Percentiles rank a stretch among this genome's conserved stretches.
phyloP scores from a whole-genome alignment of 805 yeast species.

The Metschnikowia aberdeeniae region DNA sequence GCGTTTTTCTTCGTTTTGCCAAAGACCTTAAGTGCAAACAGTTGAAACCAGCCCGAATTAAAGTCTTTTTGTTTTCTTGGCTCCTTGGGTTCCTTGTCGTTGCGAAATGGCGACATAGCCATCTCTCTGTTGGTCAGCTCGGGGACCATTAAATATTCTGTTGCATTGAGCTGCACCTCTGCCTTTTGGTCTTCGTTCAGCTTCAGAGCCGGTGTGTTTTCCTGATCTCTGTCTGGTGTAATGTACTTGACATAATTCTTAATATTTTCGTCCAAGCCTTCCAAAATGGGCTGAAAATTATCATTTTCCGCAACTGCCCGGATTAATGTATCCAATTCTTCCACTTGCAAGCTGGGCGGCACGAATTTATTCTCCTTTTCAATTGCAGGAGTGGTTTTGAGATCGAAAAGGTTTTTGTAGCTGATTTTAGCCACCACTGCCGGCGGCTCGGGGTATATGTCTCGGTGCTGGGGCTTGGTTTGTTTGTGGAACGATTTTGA shows the following conservation, averaged over 20 bases:
- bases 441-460: background rate
- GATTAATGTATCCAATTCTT: background rate
- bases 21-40: conserved; percentile 3
- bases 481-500: background rate
- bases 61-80: background rate
- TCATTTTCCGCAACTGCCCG: background rate
- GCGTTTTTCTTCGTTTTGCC: background rate
- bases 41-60: background rate
- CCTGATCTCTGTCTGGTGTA: background rate
- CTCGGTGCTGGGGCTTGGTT: background rate
- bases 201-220: too few relatives aligned
- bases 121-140: too few relatives aligned
- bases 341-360: background rate
- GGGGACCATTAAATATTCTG: too few relatives aligned
- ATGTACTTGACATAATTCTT: background rate
- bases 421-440: conserved; percentile 2
- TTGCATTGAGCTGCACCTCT: background rate
- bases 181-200: background rate
- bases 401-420: background rate
- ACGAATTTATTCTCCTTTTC: background rate
- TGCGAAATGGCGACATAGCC: too few relatives aligned
- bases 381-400: background rate
- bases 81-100: background rate
- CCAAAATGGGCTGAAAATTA: background rate
- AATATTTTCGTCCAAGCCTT: conserved; percentile 2